phyloP scores from a whole-genome alignment of 2,329 filamentous ascomycete species.

The Pyricularia sp. region DNA sequence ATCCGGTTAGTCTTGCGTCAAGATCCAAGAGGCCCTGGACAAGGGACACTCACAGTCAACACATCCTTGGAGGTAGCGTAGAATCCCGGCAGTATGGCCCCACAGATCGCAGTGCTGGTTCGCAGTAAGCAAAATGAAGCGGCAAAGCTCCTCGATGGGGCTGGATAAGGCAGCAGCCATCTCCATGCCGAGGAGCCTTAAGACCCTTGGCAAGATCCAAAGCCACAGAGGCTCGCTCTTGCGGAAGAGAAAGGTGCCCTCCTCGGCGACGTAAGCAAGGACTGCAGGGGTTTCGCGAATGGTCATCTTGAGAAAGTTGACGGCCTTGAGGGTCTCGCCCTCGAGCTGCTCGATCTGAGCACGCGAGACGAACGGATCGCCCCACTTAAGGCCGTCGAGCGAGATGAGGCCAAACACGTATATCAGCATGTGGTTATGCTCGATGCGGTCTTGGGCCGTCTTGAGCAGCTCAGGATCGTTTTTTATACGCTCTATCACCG shows the following conservation, averaged over 20 bases:
- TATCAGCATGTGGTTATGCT: slow-evolving; percentile 74
- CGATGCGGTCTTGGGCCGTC: slow-evolving; percentile 49
- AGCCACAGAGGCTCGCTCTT: slow-evolving; percentile 50
- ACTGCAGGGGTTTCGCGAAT: slow-evolving; percentile 62
- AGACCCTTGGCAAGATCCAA: slow-evolving; percentile 48
- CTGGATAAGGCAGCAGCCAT: slow-evolving; percentile 32
- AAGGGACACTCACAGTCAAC: slow-evolving; percentile 27
- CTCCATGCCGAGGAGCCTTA: slow-evolving; percentile 41
- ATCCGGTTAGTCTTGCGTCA: background rate
- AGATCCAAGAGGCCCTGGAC: background rate
- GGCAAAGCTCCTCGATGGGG: slow-evolving; percentile 40
- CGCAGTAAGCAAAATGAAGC: slow-evolving; percentile 31
- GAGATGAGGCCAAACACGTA: slow-evolving; percentile 73
- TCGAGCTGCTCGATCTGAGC: slow-evolving; percentile 29
- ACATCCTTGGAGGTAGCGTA: slow-evolving; percentile 36
- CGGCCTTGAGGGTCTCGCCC: slow-evolving; percentile 53
- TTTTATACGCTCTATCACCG: slow-evolving; percentile 40
- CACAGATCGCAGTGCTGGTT: slow-evolving; percentile 33
- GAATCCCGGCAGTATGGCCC: slow-evolving; percentile 28
- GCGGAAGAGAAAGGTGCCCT: slow-evolving; percentile 32
- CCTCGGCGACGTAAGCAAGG: slow-evolving; percentile 34
- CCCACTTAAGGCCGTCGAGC: slow-evolving; percentile 53
- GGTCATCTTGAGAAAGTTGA: slow-evolving; percentile 64
- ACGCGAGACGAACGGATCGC: slow-evolving; percentile 53
- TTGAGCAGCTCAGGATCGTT: slow-evolving; percentile 41